phyloP scores from a whole-genome alignment of 495 filamentous ascomycete species.

The Diplogelasinospora grovesii region DNA sequence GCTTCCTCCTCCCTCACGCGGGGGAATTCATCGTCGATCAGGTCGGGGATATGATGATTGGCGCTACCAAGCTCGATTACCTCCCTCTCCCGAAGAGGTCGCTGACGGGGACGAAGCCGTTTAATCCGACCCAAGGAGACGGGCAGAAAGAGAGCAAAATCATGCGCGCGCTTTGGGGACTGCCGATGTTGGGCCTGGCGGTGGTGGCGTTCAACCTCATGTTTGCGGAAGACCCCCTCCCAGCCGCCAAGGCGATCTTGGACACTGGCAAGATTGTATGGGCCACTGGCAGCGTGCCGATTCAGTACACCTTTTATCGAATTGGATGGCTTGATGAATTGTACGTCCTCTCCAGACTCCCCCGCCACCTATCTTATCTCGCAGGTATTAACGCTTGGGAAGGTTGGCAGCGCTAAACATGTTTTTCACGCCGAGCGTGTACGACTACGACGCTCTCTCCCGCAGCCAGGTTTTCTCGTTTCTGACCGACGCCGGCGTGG shows the following conservation, averaged over 20 bases:
- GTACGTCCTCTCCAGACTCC: not conserved
- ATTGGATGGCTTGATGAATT: conserved; percentile 3
- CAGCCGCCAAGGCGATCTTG: not conserved
- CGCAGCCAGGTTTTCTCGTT: conserved; percentile 15
- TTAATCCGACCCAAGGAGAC: conserved; percentile 14
- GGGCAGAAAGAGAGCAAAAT: conserved; percentile 6
- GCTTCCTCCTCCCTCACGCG: conserved; percentile 1
- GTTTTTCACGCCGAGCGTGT: conserved; percentile 18
- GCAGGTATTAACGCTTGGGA: not conserved
- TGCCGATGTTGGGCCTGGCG: conserved; percentile 3
- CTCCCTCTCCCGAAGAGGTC: conserved; percentile 13
- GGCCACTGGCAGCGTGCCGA: not conserved
- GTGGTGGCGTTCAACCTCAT: conserved; percentile 1
- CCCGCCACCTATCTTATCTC: not conserved
- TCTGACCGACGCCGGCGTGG: conserved; percentile 11
- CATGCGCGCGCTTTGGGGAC: not conserved
- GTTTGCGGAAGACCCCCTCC: not conserved
- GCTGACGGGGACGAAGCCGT: conserved; percentile 9
- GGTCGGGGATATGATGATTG: conserved; percentile 4
- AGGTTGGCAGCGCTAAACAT: conserved; percentile 8
- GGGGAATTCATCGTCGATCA: conserved; percentile 5
- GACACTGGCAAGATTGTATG: conserved; percentile 4
- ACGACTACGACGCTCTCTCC: conserved; percentile 5
- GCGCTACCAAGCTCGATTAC: conserved; percentile 8
- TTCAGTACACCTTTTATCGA: conserved; percentile 2